Evolutionary conservation across 2,329 filamentous ascomycete species (phyloP), one percentile per base, ranked within the genome.

Genomic region (Alternaria alternata): DNA sequence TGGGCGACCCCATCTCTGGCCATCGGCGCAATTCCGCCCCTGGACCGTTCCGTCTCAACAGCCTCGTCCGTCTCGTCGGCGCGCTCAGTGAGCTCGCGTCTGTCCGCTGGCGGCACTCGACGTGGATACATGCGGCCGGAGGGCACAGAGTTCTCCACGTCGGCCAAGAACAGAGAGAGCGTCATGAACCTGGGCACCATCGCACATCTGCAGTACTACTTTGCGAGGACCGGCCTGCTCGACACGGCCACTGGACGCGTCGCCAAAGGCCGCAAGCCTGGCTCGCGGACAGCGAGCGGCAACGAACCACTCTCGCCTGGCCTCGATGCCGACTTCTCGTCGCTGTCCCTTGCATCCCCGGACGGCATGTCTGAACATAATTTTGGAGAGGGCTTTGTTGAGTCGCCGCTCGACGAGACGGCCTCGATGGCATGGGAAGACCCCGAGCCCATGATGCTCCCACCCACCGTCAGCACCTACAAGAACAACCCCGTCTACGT

Each of bases 401-500:
- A 85, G 54, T 87, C 85, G 58, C 86, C 86, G 12, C 80, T 84
- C 32, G 82, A 83, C 57, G 83, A 85, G n/a, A 81, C 83, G 24
- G 81, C 82, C 8, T 75, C 76, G 38, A 75, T 79, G 62, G 78
- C 75, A 49, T 81, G 87, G 71, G 86, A 87, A 32, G 87, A 90
- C 59, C 83, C 84, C 20, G 91, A 93, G 60, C 86, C 88, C 30
- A 86, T 90, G 62, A 94, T 99, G 88, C 88, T 97, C 4, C 94
- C 95, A n/a, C 95, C 95, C 0, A 99, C 95, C 0, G 93, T 94
- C 41, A 97, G 94, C 84, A 99, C 95, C 3, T 99, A 98, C 79
- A 93, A 92, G 67, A 89, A 93, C 72, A 90, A 91, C 68, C 90
- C 92, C 61, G 92, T 93, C 71, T 89, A 90, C 58, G 85, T 96